Base-by-base conservation (phyloP, 2,329 filamentous ascomycete genomes). In the Aspergillus carbonarius region DNA sequence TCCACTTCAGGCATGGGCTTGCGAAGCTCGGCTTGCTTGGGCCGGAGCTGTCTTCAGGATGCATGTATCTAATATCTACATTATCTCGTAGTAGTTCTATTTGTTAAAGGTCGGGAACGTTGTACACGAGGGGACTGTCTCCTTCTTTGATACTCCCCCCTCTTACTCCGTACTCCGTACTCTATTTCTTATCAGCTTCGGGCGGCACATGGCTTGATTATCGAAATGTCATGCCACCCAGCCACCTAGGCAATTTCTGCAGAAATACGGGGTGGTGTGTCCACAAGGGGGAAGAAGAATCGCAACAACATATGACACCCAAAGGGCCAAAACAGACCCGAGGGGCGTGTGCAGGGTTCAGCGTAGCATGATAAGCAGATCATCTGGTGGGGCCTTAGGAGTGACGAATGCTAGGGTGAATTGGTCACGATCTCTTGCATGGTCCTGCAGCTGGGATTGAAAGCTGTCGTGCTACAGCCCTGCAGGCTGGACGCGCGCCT, bases 351-450 rank as follows among this genome's bases (percentile, higher is more conserved):
- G 51, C 51, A 54, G 51, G 51, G 50, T 39, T 44, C 37, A 17
- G n/a, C 20, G 25, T 54, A 54, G 51, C 51, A 54, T 54, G 51
- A 54, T 54, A 54, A 54, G 51, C 51, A 54, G 51, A 54, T 44
- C 51, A 54, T 44, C 51, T 54, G 17, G 51, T 54, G 51, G 51
- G 51, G 51, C 51, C 7, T 20, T 37, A 54, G 39, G 39, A 54
- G 51, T 54, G 51, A 54, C 51, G 51, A 54, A 54, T 44, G 13
- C 51, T 54, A 54, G 51, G 51, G 39, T 54, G 51, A 32, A 44
- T 44, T 54, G 51, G 51, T 54, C 25, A 54, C 51, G 51, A 54
- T 54, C 51, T 54, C n/a, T 40, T 44, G 51, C 51, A 54, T 44
- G 32, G n/a, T 23, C 51, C 51, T 54, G 51, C 51, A 54, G 51